phyloP scores from a whole-genome alignment of 2,329 filamentous ascomycete genomes.

The Cordyceps fumosorosea region DNA sequence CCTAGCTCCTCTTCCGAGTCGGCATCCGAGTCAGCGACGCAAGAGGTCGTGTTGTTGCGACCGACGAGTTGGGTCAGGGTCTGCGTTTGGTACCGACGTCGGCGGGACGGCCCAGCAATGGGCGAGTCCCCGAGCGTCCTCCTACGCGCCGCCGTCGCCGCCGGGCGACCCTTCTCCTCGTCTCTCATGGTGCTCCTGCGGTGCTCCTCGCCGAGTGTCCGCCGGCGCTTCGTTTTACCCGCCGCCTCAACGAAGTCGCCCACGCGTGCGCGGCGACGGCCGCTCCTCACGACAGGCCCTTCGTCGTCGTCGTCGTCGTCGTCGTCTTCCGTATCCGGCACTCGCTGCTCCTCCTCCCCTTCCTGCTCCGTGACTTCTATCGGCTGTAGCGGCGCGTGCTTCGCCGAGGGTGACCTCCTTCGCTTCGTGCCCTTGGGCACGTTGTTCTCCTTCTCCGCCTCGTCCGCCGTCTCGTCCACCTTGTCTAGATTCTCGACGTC shows the following conservation, averaged over 20 bases:
- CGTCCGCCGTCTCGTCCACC: neutral
- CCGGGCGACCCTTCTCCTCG: no score
- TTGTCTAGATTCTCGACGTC: slow-evolving; percentile 15
- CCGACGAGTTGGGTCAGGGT: slow-evolving; percentile 35
- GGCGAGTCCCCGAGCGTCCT: slow-evolving; percentile 16
- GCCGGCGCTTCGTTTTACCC: slow-evolving; percentile 20
- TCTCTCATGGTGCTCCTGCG: slow-evolving; percentile 15
- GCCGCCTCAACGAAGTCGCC: neutral
- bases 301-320: slow-evolving; percentile 8
- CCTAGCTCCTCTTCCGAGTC: slow-evolving; percentile 25
- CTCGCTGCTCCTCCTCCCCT: slow-evolving; percentile 19
- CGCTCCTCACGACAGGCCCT: neutral
- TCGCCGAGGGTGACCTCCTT: neutral
- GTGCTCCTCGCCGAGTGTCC: slow-evolving; percentile 22
- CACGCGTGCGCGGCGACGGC: slow-evolving; percentile 5
- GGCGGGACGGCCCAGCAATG: neutral
- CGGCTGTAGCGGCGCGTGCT: neutral
- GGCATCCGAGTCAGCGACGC: slow-evolving; percentile 32
- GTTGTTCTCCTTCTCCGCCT: slow-evolving; percentile 17
- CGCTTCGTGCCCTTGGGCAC: slow-evolving; percentile 5
- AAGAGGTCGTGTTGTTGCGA: slow-evolving; percentile 14
- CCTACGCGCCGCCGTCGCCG: slow-evolving; percentile 13
- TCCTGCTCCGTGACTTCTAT: neutral
- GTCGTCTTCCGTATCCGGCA: slow-evolving; percentile 18
- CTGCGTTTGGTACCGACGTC: slow-evolving; percentile 33